Conservation (phyloP, 2,329 filamentous ascomycete species). For the Cladosporium sp. region DNA sequence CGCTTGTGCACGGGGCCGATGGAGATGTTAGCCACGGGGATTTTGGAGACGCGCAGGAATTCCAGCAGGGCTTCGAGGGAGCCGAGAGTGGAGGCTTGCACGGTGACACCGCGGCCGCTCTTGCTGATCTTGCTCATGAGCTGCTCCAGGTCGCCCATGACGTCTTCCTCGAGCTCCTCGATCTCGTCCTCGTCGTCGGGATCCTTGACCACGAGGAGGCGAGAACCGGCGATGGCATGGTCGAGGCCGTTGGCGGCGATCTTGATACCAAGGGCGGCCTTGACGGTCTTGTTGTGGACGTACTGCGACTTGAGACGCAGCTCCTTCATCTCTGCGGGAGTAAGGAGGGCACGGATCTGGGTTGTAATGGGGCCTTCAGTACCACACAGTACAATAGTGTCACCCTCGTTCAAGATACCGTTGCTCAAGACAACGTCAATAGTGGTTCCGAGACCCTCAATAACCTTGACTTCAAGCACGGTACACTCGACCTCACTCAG, state of each 20-base stretch:
- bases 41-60: constrained; percentile 94
- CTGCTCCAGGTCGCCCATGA: constrained; percentile 89
- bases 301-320: constrained; percentile 93
- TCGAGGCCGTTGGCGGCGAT: constrained; percentile 95
- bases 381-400: constrained; percentile 91
- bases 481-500: constrained; percentile 96
- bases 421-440: constrained; percentile 97
- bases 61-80: constrained; percentile 94
- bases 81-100: constrained; percentile 95
- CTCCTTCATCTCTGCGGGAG: constrained; percentile 88
- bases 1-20: constrained; percentile 98
- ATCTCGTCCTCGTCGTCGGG: constrained; percentile 74
- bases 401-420: constrained; percentile 89
- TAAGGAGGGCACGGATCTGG: constrained; percentile 90
- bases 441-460: constrained; percentile 97
- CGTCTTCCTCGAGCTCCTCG: constrained; percentile 92
- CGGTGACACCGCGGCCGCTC: constrained; percentile 88
- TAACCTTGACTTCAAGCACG: constrained; percentile 97
- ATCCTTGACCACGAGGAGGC: constrained; percentile 87
- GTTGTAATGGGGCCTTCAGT: constrained; percentile 95
- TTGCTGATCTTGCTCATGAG: constrained; percentile 89
- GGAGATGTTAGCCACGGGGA: constrained; percentile 93
- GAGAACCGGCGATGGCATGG: constrained; percentile 91
- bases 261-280: constrained; percentile 97
- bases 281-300: constrained; percentile 99